phyloP scores from a whole-genome alignment of 306 rosid species.

The Spatholobus suberectus region DNA sequence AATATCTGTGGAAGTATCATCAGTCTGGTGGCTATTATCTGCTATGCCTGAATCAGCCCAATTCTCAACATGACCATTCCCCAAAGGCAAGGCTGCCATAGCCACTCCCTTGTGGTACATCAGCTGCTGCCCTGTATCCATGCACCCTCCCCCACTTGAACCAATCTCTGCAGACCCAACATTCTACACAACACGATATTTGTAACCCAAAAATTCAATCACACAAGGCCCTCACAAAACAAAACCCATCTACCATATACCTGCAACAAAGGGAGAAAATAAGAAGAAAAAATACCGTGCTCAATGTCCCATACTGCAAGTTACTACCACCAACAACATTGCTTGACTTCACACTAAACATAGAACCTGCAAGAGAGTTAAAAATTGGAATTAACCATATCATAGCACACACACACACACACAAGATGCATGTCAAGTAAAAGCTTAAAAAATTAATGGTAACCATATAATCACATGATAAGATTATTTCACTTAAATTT shows the following conservation, averaged over 20 bases:
- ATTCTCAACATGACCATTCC: constrained; percentile 74
- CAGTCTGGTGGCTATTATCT: constrained; percentile 73
- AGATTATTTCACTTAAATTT: background rate
- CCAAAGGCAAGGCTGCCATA: constrained; percentile 50
- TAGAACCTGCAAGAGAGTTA: constrained; percentile 53
- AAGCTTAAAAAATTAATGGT: background rate
- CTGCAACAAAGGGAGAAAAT: background rate
- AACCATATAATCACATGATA: background rate
- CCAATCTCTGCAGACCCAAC: constrained; percentile 57
- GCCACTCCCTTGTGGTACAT: constrained; percentile 53
- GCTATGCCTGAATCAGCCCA: constrained; percentile 79
- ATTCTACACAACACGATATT: constrained; percentile 42
- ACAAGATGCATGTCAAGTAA: background rate
- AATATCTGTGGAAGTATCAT: constrained; percentile 80
- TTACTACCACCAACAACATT: constrained; percentile 54
- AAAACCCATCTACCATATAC: background rate
- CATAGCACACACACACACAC: background rate
- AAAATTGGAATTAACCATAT: background rate
- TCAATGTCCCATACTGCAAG: constrained; percentile 60
- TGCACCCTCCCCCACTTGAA: constrained; percentile 55
- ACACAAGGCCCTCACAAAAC: background rate
- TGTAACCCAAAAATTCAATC: background rate
- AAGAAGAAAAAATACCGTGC: constrained; percentile 52
- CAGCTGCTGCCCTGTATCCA: constrained; percentile 57
- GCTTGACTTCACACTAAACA: constrained; percentile 65